phyloP scores from a whole-genome alignment of 257 asterid species.

The Marsdenia floribunda region DNA sequence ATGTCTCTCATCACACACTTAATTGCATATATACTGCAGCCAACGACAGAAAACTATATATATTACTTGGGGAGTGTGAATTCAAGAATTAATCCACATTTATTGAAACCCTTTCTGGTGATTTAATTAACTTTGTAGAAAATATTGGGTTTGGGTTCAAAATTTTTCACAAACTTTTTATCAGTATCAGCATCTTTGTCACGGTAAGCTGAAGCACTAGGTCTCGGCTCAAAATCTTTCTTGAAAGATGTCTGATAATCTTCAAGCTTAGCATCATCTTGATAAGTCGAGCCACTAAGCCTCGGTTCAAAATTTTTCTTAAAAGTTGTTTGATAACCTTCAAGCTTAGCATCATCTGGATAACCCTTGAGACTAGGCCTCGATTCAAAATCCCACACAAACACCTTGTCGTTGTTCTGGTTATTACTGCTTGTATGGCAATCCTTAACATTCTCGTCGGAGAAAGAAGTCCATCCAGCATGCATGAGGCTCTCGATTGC shows the following conservation, averaged over 20 bases:
- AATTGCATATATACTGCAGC: too few species aligned
- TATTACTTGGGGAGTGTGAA: background rate
- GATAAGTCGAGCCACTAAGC: conserved; percentile 21
- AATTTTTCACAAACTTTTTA: background rate
- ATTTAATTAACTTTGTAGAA: too few species aligned
- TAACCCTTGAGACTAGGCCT: conserved; percentile 7
- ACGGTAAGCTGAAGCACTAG: conserved; percentile 19
- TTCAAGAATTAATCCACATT: background rate
- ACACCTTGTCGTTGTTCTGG: too few species aligned
- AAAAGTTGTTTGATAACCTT: background rate
- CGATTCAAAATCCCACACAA: too few species aligned
- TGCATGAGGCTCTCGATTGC: conserved; percentile 12
- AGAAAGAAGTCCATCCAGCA: conserved; percentile 4
- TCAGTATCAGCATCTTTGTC: background rate
- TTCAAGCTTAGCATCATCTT: conserved; percentile 2
- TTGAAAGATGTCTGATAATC: background rate
- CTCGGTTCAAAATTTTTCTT: conserved; percentile 26
- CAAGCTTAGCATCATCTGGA: background rate
- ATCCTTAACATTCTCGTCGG: background rate
- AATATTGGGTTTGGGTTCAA: background rate
- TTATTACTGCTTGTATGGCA: conserved; percentile 12
- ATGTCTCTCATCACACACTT: too few species aligned
- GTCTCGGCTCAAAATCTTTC: conserved; percentile 21
- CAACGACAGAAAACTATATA: too few species aligned
- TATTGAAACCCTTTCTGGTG: background rate